A percentile compares a stretch with the other conserved stretches of the same genome.
Conservation (phyloP, 2,329 filamentous ascomycete species). For the Delphinella strobiligena region DNA sequence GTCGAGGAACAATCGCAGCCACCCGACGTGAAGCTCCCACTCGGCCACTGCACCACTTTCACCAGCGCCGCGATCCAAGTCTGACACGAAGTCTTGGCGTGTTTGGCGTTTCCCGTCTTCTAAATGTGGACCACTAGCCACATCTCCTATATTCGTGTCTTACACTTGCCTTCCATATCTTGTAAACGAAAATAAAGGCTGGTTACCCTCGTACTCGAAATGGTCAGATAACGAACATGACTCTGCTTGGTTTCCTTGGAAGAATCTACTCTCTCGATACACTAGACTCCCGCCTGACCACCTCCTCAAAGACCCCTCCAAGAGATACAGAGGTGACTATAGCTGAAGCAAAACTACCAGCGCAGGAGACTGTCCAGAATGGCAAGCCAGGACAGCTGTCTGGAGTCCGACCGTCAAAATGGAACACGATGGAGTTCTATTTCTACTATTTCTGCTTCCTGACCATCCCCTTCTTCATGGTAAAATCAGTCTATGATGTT, state of each 20-base stretch:
- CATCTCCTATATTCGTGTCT: too few species aligned
- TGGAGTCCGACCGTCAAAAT: slow-evolving; percentile 53
- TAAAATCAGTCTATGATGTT: slow-evolving; percentile 76
- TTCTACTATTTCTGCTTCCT: slow-evolving; percentile 71
- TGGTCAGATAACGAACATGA: slow-evolving; percentile 4
- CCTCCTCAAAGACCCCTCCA: slow-evolving; percentile 50
- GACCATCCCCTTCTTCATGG: slow-evolving; percentile 65
- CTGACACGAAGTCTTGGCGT: too few species aligned
- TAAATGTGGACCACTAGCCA: too few species aligned
- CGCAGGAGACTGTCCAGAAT: slow-evolving; percentile 18
- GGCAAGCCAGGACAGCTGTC: slow-evolving; percentile 16
- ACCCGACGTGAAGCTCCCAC: too few species aligned
- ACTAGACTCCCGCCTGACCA: slow-evolving; percentile 61
- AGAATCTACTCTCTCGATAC: slow-evolving; percentile 53
- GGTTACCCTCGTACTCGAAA: too few species aligned
- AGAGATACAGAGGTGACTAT: slow-evolving; percentile 9
- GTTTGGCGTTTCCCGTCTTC: too few species aligned
- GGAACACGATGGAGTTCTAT: slow-evolving; percentile 77
- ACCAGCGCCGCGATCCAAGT: too few species aligned
- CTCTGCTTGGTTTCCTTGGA: slow-evolving; percentile 27
- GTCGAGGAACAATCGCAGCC: too few species aligned
- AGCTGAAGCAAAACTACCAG: slow-evolving; percentile 7
- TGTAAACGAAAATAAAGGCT: too few species aligned
- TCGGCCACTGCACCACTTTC: too few species aligned
- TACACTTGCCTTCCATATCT: too few species aligned